Conservation (phyloP, 768 basidiomycete genomes). For the Kwoniella sp. region DNA sequence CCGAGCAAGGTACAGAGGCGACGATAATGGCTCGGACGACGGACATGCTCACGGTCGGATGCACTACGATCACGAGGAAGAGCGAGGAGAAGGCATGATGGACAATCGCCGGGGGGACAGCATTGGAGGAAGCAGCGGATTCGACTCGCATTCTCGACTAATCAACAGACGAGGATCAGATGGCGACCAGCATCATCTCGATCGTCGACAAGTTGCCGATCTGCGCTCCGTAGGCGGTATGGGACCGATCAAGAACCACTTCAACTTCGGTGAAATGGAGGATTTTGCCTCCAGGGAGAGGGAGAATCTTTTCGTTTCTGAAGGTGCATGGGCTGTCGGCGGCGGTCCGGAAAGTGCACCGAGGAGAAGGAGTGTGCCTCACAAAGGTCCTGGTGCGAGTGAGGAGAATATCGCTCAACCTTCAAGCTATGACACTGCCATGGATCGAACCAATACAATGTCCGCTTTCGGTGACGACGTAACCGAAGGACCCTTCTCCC, state of each 20-base stretch:
- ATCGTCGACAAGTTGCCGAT: constrained; percentile 11
- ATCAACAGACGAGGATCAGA: constrained; percentile 22
- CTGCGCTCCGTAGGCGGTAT: constrained; percentile 35
- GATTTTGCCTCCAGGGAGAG: constrained; percentile 49
- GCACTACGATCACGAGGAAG: constrained; percentile 28
- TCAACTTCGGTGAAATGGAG: constrained; percentile 52
- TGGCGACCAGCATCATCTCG: constrained; percentile 19
- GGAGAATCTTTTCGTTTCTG: constrained; percentile 9
- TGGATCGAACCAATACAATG: constrained; percentile 35
- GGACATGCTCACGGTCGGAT: constrained; percentile 23
- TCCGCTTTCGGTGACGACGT: constrained; percentile 39
- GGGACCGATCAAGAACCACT: constrained; percentile 37
- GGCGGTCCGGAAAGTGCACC: neutral
- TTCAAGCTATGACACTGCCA: constrained; percentile 33
- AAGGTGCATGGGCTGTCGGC: constrained; percentile 8
- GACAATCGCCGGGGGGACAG: constrained; percentile 7
- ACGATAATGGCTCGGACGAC: constrained; percentile 31
- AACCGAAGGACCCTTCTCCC: constrained; percentile 25
- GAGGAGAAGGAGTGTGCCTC: constrained; percentile 19
- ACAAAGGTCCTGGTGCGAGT: constrained; percentile 10
- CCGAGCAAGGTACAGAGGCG: constrained; percentile 45
- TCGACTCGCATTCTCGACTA: constrained; percentile 35
- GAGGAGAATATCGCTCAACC: constrained; percentile 19
- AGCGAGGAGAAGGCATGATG: constrained; percentile 11
- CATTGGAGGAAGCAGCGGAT: constrained; percentile 27